These are phyloP conservation scores for Prunella vulgaris DNA, from an alignment of 257 asterid genomes.

Conservation along the genomic window DNA sequence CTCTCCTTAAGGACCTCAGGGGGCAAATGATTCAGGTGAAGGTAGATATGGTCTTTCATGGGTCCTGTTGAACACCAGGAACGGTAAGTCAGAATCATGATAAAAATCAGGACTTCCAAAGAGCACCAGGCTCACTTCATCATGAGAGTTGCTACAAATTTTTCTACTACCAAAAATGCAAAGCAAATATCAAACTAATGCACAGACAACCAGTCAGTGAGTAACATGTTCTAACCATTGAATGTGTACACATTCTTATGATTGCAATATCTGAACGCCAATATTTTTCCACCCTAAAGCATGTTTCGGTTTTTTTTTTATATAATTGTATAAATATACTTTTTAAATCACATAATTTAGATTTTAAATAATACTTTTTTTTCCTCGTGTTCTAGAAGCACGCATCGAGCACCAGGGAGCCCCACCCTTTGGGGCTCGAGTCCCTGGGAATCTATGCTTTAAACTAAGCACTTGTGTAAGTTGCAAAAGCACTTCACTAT, in stretches of 20 bases:
- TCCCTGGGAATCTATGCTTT: too few relatives aligned
- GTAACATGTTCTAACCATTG: not conserved
- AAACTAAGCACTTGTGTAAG: too few relatives aligned
- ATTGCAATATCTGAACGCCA: not conserved
- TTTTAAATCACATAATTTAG: too few relatives aligned
- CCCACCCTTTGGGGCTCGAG: too few relatives aligned
- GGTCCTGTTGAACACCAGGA: conserved; percentile 53
- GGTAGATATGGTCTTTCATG: conserved; percentile 88
- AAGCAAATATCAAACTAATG: not conserved
- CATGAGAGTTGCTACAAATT: not conserved
- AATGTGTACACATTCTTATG: not conserved
- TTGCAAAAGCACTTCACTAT: too few relatives aligned
- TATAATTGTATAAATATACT: too few relatives aligned
- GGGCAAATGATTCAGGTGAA: conserved; percentile 94
- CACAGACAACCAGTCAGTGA: not conserved
- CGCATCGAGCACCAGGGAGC: too few relatives aligned
- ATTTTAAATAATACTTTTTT: too few relatives aligned
- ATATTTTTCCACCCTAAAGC: too few relatives aligned
- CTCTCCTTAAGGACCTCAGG: conserved; percentile 98
- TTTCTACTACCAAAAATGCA: not conserved
- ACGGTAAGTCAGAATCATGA: not conserved
- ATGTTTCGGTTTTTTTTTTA: too few relatives aligned
- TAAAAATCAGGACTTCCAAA: conserved; percentile 1
- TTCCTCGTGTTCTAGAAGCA: too few relatives aligned
- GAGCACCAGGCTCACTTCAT: not conserved